Conservation (phyloP, 2,329 filamentous ascomycete species). For the Fulvia fulva region DNA sequence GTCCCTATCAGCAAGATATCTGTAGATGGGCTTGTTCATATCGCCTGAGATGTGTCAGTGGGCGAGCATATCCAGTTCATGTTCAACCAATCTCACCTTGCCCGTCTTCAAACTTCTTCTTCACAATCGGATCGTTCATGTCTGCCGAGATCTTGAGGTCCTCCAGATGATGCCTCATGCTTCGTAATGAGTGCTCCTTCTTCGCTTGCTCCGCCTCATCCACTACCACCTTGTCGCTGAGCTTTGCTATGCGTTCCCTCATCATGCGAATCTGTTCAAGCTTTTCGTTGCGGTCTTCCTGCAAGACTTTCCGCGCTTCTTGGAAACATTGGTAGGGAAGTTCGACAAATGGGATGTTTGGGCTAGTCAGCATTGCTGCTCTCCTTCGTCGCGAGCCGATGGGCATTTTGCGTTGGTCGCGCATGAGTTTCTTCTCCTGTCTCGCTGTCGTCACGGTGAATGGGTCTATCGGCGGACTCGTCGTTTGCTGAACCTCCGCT, state of each 20-base stretch:
- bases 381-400: slow-evolving; percentile 79
- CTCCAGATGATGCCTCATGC: slow-evolving; percentile 69
- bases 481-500: slow-evolving; percentile 32
- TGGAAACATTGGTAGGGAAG: slow-evolving; percentile 98
- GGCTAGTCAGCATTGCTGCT: slow-evolving; percentile 45
- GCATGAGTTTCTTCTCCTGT: slow-evolving; percentile 62
- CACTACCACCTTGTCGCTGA: slow-evolving; percentile 51
- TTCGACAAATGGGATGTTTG: slow-evolving; percentile 78
- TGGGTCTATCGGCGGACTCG: slow-evolving; percentile 14
- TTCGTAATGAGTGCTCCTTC: slow-evolving; percentile 64
- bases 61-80: background rate
- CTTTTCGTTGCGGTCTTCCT: slow-evolving; percentile 77
- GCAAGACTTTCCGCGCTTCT: slow-evolving; percentile 80
- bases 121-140: slow-evolving; percentile 90
- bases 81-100: slow-evolving; percentile 56
- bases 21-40: slow-evolving; percentile 95
- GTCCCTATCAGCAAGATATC: slow-evolving; percentile 78
- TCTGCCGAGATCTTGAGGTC: slow-evolving; percentile 83
- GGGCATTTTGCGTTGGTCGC: slow-evolving; percentile 56
- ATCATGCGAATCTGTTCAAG: slow-evolving; percentile 66
- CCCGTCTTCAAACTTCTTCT: slow-evolving; percentile 90
- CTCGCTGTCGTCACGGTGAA: slow-evolving; percentile 22
- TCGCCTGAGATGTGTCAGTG: slow-evolving; percentile 54
- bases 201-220: slow-evolving; percentile 25
- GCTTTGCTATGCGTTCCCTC: slow-evolving; percentile 62